phyloP scores from a whole-genome alignment of 805 yeast genomes.

The Pichia nakasei region DNA sequence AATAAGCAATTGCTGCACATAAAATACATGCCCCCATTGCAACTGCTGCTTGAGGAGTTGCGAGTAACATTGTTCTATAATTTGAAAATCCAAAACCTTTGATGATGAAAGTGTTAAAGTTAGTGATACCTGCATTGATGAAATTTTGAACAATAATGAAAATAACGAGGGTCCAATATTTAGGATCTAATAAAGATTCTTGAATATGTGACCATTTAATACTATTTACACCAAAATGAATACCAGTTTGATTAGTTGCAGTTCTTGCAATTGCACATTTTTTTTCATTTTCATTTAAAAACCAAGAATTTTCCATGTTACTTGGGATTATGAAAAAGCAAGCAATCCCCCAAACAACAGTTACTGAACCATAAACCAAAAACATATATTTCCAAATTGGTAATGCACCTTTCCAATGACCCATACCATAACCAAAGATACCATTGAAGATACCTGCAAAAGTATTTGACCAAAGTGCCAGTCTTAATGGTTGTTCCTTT shows the following conservation, averaged over 20 bases:
- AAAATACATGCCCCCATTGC: conserved; percentile 25
- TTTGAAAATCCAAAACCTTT: conserved; percentile 27
- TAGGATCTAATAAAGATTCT: conserved; percentile 36
- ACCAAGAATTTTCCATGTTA: conserved; percentile 37
- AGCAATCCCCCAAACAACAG: not conserved
- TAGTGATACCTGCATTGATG: conserved; percentile 51
- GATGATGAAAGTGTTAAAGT: conserved; percentile 39
- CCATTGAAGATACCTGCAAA: conserved; percentile 9
- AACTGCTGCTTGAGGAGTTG: conserved; percentile 12
- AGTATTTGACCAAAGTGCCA: conserved; percentile 14
- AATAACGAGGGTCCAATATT: conserved; percentile 24
- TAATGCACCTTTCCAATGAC: conserved; percentile 3
- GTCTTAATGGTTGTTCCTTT: conserved; percentile 20
- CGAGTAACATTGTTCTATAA: conserved; percentile 23
- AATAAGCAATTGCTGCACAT: conserved; percentile 12
- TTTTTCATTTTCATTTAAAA: conserved; percentile 33
- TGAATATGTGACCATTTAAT: conserved; percentile 32
- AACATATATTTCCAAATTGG: conserved; percentile 36
- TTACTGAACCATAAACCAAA: conserved; percentile 19
- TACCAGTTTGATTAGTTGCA: conserved; percentile 35
- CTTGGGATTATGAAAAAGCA: conserved; percentile 28
- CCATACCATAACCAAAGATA: conserved; percentile 11
- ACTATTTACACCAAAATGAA: conserved; percentile 24
- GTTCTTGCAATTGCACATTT: conserved; percentile 20
- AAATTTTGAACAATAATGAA: conserved; percentile 33